Evolutionary conservation across 2,329 filamentous ascomycete species (phyloP), one percentile per base, ranked within the genome.

Genomic region (Chaetothyriales sp.): DNA sequence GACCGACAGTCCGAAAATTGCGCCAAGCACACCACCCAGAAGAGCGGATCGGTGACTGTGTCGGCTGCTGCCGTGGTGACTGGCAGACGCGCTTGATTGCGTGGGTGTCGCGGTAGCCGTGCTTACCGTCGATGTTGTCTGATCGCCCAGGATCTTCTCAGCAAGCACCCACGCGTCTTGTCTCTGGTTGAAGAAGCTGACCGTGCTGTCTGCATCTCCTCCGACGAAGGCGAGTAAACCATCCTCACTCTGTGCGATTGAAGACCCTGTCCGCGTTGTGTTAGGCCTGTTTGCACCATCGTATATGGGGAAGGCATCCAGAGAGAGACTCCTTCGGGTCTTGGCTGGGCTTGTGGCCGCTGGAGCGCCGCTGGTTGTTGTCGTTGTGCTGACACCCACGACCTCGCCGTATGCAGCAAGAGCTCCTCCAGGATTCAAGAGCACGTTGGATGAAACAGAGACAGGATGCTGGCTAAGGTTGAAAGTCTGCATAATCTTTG

Each of bases 81-180:
- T 55, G 51, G 60, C 59, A 43, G 63, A 65, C 25, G 61, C 62
- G 0, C 65, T 61, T 7, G 64, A 53, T 2, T 56, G 60, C 15
- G 60, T 57, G 19, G 60, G 57, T 15, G 65, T 59, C 18, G 64
- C 29, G 9, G 62, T 56, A 4, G 65, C 50, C 2, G 61, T 52
- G 6, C 61, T 56, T 9, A 61, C 51, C 7, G 63, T 56, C 28
- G 58, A 49, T 5, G 58, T 66, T 13, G 61, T 5, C 67, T 53
- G 61, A 6, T 69, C 73, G 18, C 69, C 72, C 55, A 94, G 80
- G 20, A 86, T 66, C 5, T 75, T 69, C 0, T 78, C 78, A 0
- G 85, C 75, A 63, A 95, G 82, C 19, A 85, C 67, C 90, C 90
- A 97, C 46, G 74, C 71, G 65, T 95, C 95, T 46, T 79, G 69